These are phyloP conservation scores for Gaeumannomyces sp. DNA, from an alignment of 2,329 filamentous ascomycete genomes.

Conservation along the genomic window DNA sequence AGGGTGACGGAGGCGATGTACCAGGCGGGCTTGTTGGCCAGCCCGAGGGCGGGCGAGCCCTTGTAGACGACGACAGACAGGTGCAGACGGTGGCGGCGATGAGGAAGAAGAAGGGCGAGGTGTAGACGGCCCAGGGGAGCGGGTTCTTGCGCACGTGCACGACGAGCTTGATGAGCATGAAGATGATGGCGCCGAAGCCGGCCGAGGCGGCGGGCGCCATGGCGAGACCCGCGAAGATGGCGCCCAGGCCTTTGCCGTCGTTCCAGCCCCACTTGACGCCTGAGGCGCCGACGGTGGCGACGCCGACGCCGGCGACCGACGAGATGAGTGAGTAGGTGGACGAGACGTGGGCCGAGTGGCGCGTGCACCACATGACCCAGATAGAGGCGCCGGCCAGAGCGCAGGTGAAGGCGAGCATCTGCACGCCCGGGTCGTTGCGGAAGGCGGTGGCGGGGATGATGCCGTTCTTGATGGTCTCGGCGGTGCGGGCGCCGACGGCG, in stretches of 20 bases:
- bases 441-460: constrained; percentile 60
- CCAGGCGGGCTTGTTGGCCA: constrained; percentile 60
- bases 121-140: constrained; percentile 65
- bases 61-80: constrained; percentile 78
- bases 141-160: constrained; percentile 69
- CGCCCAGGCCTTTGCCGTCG: constrained; percentile 59
- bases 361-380: constrained; percentile 79
- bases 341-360: constrained; percentile 65
- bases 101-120: constrained; percentile 70
- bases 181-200: constrained; percentile 60
- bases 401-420: constrained; percentile 62
- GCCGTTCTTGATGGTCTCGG: constrained; percentile 74
- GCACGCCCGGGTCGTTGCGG: constrained; percentile 54
- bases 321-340: constrained; percentile 68
- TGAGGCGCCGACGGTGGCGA: constrained; percentile 56
- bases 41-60: constrained; percentile 62
- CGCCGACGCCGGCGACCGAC: constrained; percentile 61
- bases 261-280: constrained; percentile 67
- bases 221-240: constrained; percentile 63
- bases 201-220: constrained; percentile 66
- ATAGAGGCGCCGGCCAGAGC: constrained; percentile 57
- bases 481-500: constrained; percentile 61
- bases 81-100: constrained; percentile 69
- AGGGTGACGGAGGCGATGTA: constrained; percentile 63
- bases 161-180: constrained; percentile 64